These are phyloP conservation scores for Aristolochia fimbriata DNA, from an alignment of 164 flowering plant species.

Conservation along the genomic window DNA sequence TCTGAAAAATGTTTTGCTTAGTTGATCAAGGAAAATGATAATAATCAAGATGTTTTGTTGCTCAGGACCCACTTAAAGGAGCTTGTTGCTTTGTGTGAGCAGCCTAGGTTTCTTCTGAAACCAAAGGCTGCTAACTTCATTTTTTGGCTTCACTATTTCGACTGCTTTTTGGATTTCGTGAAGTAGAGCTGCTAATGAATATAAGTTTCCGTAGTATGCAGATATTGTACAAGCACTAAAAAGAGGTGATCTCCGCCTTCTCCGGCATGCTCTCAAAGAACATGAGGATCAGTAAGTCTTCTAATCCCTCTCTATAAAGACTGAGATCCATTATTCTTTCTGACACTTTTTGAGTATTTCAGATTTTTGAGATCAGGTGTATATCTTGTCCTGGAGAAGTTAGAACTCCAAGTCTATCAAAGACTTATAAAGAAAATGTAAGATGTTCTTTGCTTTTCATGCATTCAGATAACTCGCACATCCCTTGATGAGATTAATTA, in stretches of 20 bases:
- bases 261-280: constrained; percentile 74
- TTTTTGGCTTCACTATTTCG: no score
- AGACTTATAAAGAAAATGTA: constrained; percentile 92
- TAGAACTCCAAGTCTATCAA: constrained; percentile 96
- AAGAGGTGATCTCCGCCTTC: constrained; percentile 92
- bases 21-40: no score
- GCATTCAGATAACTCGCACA: not conserved
- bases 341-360: constrained; percentile 1
- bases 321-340: not conserved
- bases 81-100: no score
- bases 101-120: no score
- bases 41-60: no score
- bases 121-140: no score
- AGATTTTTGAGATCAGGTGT: constrained; percentile 96
- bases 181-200: no score
- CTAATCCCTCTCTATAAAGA: not conserved
- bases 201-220: constrained; percentile 36
- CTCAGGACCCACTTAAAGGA: no score
- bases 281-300: constrained; percentile 66
- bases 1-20: no score
- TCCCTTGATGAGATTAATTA: no score
- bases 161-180: no score
- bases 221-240: constrained; percentile 61
- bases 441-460: constrained; percentile 10
- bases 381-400: constrained; percentile 92